A percentile compares a stretch with the other conserved stretches of the same genome.
phyloP scores from a whole-genome alignment of 495 filamentous ascomycete genomes.

The Trichoderma virens region DNA sequence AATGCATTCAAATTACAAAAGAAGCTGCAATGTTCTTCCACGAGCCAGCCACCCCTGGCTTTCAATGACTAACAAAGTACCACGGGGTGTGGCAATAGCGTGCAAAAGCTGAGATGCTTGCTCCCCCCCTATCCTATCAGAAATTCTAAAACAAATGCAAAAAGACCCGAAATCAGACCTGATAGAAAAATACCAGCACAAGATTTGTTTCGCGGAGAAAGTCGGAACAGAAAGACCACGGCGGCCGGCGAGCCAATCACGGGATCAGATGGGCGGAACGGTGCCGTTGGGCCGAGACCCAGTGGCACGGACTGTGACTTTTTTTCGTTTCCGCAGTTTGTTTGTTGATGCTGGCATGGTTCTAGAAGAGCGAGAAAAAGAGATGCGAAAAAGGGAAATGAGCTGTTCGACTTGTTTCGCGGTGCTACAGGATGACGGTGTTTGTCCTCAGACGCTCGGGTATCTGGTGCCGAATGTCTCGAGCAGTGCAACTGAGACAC shows the following conservation, averaged over 20 bases:
- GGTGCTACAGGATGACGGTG: neutral
- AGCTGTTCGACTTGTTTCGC: neutral
- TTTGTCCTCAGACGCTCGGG: neutral
- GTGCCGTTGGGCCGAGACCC: slow-evolving; percentile 8
- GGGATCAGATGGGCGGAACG: neutral
- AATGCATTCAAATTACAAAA: too few species aligned
- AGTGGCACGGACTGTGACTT: neutral
- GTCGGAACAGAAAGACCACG: slow-evolving; percentile 1
- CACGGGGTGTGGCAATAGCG: neutral
- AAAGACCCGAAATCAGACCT: too few species aligned
- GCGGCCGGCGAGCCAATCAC: neutral
- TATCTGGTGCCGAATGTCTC: slow-evolving; percentile 3
- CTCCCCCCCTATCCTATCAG: too few species aligned
- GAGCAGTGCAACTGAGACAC: neutral
- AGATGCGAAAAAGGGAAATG: neutral
- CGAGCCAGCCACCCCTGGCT: too few species aligned
- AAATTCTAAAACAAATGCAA: neutral
- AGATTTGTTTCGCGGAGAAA: neutral
- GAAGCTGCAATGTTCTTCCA: too few species aligned
- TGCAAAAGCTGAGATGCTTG: neutral
- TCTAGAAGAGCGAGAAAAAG: neutral
- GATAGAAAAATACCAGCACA: neutral
- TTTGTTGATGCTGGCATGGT: neutral
- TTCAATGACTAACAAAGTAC: neutral
- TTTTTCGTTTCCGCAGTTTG: neutral